phyloP scores from a whole-genome alignment of 306 rosid genomes.

The Prunus campanulata region DNA sequence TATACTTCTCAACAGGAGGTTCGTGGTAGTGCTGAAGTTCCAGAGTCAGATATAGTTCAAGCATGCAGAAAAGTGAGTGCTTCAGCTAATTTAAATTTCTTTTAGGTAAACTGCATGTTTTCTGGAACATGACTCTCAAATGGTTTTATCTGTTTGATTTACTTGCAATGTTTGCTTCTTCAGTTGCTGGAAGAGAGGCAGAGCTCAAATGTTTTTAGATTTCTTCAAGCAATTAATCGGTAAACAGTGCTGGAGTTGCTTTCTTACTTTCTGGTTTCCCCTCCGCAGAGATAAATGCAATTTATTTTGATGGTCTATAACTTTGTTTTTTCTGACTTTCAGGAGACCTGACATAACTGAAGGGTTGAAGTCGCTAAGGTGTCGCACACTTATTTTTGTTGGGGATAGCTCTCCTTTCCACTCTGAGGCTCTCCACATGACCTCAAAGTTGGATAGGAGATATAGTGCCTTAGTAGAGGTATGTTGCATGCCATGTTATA shows the following conservation, averaged over 20 bases:
- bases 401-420: conserved; percentile 97
- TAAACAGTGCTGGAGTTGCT: conserved; percentile 26
- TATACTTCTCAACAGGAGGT: conserved; percentile 55
- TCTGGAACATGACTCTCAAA: conserved; percentile 13
- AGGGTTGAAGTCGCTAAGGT: conserved; percentile 64
- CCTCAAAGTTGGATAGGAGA: conserved; percentile 75
- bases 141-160: conserved; percentile 14
- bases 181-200: conserved; percentile 91
- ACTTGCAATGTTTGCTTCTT: conserved; percentile 25
- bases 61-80: conserved; percentile 82
- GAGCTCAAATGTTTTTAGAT: conserved; percentile 61
- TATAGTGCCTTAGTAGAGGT: conserved; percentile 89
- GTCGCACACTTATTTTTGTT: conserved; percentile 86
- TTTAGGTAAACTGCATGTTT: conserved; percentile 10
- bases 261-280: not conserved
- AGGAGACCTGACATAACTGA: conserved; percentile 82
- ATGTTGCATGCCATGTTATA: conserved; percentile 14
- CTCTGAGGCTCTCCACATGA: conserved; percentile 83
- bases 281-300: not conserved
- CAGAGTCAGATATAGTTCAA: conserved; percentile 90
- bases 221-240: conserved; percentile 76
- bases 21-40: conserved; percentile 75
- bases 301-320: not conserved
- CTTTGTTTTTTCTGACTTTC: conserved; percentile 26
- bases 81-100: conserved; percentile 13